Percentiles rank a stretch among this genome's conserved stretches.
phyloP scores from a whole-genome alignment of 2,329 filamentous ascomycete genomes.

The Diaporthe ilicicola region DNA sequence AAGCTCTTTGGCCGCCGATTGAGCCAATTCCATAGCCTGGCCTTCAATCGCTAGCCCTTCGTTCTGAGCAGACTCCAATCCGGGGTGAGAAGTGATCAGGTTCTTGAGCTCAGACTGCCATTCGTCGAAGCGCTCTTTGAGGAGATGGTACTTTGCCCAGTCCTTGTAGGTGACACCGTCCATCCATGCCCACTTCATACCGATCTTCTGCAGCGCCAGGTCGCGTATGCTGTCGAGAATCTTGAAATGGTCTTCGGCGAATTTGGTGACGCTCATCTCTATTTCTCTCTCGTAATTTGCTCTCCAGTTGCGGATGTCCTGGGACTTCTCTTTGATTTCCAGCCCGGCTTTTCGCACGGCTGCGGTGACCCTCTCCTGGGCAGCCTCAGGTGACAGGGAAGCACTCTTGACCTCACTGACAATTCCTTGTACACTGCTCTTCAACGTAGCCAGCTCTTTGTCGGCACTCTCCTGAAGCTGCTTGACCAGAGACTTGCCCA shows the following conservation, averaged over 20 bases:
- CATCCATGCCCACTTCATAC: slow-evolving; percentile 95
- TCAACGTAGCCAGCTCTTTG: slow-evolving; percentile 71
- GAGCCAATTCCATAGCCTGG: slow-evolving; percentile 81
- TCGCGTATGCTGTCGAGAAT: slow-evolving; percentile 85
- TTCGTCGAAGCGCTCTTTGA: slow-evolving; percentile 82
- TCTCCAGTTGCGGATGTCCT: slow-evolving; percentile 80
- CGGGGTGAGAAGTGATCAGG: slow-evolving; percentile 77
- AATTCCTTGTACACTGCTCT: slow-evolving; percentile 71
- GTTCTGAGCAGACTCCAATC: slow-evolving; percentile 72
- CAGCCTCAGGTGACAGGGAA: slow-evolving; percentile 46
- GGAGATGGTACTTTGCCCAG: slow-evolving; percentile 92
- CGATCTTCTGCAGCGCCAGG: slow-evolving; percentile 87
- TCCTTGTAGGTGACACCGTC: slow-evolving; percentile 96
- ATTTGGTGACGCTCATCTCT: slow-evolving; percentile 71
- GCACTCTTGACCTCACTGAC: slow-evolving; percentile 60
- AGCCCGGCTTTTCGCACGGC: slow-evolving; percentile 74
- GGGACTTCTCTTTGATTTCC: slow-evolving; percentile 78
- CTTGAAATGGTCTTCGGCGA: slow-evolving; percentile 81
- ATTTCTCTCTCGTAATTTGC: slow-evolving; percentile 76
- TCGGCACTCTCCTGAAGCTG: slow-evolving; percentile 75
- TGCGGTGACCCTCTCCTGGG: slow-evolving; percentile 52
- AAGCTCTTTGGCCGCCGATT: slow-evolving; percentile 82
- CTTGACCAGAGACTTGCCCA: slow-evolving; percentile 72
- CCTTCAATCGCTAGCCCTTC: slow-evolving; percentile 70
- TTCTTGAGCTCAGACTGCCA: slow-evolving; percentile 86